Percentiles rank a stretch among this genome's conserved stretches.
Conservation (phyloP, 164 flowering plant genomes). For the Sextonia rubra region DNA sequence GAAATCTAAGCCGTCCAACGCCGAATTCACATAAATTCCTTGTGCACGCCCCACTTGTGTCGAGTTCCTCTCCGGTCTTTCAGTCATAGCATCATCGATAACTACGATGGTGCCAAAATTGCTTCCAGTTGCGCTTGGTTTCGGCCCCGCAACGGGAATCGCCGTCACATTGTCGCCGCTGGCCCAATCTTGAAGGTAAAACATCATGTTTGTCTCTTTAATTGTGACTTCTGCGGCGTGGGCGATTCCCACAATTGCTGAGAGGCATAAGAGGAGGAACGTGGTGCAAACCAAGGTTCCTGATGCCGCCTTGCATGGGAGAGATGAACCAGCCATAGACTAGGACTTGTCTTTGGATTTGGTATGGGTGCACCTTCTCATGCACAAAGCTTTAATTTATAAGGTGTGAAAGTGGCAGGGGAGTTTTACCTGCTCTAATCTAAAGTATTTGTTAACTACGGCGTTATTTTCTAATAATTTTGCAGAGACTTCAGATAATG, state of each 20-base stretch:
- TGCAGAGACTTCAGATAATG: too few species aligned
- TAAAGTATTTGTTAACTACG: too few species aligned
- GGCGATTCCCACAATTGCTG: background rate
- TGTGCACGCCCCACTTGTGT: slow-evolving; percentile 14
- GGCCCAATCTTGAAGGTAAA: slow-evolving; percentile 9
- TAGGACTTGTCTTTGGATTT: too few species aligned
- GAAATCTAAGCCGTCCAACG: background rate
- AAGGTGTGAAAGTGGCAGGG: too few species aligned
- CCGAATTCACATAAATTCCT: slow-evolving; percentile 6
- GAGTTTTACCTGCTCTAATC: too few species aligned
- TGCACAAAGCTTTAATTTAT: too few species aligned
- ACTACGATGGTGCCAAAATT: slow-evolving; percentile 5
- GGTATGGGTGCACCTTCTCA: too few species aligned
- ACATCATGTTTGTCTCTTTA: slow-evolving; percentile 11
- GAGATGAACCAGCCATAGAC: background rate
- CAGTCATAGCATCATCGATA: slow-evolving; percentile 9
- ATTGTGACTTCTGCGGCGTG: background rate
- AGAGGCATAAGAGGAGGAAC: background rate
- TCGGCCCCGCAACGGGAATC: background rate
- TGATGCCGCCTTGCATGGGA: background rate
- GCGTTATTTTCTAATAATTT: too few species aligned
- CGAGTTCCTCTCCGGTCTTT: slow-evolving; percentile 7
- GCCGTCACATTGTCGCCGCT: slow-evolving; percentile 5
- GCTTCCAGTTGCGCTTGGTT: background rate
- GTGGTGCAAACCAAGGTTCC: background rate